phyloP scores from a whole-genome alignment of 169 alveolate genomes.

The Babesia bigemina region DNA sequence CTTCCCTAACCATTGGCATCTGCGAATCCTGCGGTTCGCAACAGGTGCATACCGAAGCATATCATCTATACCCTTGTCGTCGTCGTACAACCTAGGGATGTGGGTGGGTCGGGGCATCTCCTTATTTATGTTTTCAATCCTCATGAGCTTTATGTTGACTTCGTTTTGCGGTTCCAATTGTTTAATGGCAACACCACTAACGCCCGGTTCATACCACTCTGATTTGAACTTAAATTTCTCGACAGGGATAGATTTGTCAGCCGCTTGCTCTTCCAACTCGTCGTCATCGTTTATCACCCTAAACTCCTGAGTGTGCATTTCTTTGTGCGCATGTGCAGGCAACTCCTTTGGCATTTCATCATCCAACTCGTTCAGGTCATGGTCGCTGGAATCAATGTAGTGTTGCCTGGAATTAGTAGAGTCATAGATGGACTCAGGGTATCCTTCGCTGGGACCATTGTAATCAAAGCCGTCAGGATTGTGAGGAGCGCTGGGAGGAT shows the following conservation, averaged over 20 bases:
- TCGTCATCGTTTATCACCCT: background rate
- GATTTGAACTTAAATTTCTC: too few relatives aligned
- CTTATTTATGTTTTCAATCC: too few relatives aligned
- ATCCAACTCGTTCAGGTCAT: background rate
- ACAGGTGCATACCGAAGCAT: conserved; percentile 10
- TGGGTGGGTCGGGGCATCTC: background rate
- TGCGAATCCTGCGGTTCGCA: conserved; percentile 17
- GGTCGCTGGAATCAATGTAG: background rate
- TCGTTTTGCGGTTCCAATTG: too few relatives aligned
- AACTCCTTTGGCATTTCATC: background rate
- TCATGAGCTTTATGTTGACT: too few relatives aligned
- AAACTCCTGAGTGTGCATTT: background rate
- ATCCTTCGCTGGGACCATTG: background rate
- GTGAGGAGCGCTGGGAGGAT: background rate
- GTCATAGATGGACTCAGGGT: background rate
- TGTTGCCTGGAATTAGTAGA: too few relatives aligned
- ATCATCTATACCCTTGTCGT: conserved; percentile 1
- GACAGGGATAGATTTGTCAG: background rate
- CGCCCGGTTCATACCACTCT: too few relatives aligned
- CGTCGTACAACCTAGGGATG: conserved; percentile 11
- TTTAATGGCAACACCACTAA: too few relatives aligned
- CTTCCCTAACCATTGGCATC: conserved; percentile 8
- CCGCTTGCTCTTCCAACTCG: background rate
- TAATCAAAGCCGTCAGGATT: background rate
- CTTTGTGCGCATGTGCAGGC: conserved; percentile 25